phyloP scores from a whole-genome alignment of 2,329 filamentous ascomycete genomes.

The Chalaropsis thielavioides region DNA sequence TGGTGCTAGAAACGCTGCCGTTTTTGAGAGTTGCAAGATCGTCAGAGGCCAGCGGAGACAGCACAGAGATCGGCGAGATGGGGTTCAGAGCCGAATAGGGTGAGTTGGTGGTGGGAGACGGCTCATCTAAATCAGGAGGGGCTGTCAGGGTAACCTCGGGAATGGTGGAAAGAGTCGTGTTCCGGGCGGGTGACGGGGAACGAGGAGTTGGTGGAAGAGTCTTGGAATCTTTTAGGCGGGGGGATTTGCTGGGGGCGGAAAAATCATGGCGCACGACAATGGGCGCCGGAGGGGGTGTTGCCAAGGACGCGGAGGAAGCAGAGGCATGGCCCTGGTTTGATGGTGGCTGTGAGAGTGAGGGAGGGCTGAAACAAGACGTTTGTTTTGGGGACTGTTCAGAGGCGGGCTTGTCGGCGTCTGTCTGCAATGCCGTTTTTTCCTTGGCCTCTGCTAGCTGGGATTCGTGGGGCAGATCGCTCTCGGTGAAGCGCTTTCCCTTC shows the following conservation, averaged over 20 bases:
- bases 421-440: neutral
- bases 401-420: neutral
- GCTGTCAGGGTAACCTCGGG: constrained; percentile 26
- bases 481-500: neutral
- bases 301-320: neutral
- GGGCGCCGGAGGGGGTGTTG: neutral
- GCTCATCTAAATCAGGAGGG: constrained; percentile 16
- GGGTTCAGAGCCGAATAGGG: constrained; percentile 10
- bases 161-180: constrained; percentile 28
- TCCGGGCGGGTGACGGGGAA: constrained; percentile 13
- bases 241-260: constrained; percentile 1
- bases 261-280: neutral
- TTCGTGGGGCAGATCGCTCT: neutral
- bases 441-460: neutral
- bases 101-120: constrained; percentile 9
- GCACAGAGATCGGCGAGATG: constrained; percentile 9
- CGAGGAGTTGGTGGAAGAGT: neutral
- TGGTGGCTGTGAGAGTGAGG: neutral
- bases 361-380: neutral
- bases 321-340: neutral
- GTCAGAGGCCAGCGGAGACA: constrained; percentile 3
- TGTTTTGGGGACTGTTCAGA: neutral
- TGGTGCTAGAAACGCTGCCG: constrained; percentile 7
- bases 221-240: neutral
- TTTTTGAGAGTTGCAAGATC: constrained; percentile 6